A percentile compares a stretch with the other conserved stretches of the same genome.
Evolutionary conservation across 345 rosid species (phyloP).

Genomic region (Syzygium jambos): DNA sequence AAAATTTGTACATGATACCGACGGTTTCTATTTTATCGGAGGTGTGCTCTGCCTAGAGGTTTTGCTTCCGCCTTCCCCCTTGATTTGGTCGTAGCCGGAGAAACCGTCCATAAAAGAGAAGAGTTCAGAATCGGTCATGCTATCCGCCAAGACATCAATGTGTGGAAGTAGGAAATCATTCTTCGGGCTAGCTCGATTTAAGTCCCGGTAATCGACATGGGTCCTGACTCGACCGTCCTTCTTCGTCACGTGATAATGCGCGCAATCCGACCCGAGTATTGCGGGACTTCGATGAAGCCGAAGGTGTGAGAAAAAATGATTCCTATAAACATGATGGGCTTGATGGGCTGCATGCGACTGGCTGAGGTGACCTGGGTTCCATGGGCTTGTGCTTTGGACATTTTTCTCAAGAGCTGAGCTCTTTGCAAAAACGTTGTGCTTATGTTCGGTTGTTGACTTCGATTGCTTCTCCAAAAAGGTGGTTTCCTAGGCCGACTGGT

Average conservation of each 20-base stretch:
- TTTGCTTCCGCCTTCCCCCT: no score
- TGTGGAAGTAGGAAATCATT: no score
- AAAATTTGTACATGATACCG: no score
- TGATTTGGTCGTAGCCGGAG: no score
- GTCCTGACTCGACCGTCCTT: fast-evolving
- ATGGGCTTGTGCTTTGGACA: not conserved
- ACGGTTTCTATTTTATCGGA: no score
- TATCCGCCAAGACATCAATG: no score
- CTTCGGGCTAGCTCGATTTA: not conserved
- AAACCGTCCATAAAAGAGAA: no score
- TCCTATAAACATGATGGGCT: not conserved
- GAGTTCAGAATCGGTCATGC: no score
- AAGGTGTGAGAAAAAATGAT: not conserved
- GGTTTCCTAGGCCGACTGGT: not conserved
- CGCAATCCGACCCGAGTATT: not conserved
- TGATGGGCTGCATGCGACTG: not conserved
- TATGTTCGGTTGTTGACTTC: not conserved
- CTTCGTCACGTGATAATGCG: not conserved
- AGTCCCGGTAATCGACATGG: not conserved
- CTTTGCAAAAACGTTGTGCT: not conserved
- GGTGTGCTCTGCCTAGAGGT: no score
- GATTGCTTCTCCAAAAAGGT: not conserved
- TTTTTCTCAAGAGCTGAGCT: not conserved
- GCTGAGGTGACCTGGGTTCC: not conserved
- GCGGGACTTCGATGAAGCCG: not conserved